Evolutionary conservation across 2,329 filamentous ascomycete genomes (phyloP).

Genomic region (Orbilia quercus): DNA sequence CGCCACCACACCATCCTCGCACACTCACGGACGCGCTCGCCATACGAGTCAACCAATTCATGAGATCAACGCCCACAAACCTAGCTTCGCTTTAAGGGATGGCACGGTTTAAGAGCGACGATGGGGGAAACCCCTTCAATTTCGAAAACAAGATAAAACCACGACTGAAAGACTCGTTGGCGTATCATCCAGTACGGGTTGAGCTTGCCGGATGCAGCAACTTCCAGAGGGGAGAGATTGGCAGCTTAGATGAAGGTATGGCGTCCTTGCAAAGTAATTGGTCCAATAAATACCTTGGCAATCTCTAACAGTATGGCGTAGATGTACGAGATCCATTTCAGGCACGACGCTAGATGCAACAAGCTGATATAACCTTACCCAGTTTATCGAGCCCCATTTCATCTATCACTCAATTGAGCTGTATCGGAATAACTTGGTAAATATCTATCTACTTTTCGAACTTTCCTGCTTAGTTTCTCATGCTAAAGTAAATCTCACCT

Average conservation of each 20-base stretch:
- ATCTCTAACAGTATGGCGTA: not conserved
- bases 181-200: slow-evolving; percentile 29
- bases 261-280: slow-evolving; percentile 6
- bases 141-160: slow-evolving; percentile 30
- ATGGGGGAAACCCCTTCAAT: slow-evolving; percentile 19
- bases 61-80: not conserved
- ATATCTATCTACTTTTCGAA: not conserved
- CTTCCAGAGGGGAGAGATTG: not conserved
- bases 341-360: not conserved
- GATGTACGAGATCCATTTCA: slow-evolving; percentile 7
- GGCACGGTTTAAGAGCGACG: slow-evolving; percentile 15
- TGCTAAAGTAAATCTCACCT: slow-evolving; percentile 1
- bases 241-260: slow-evolving; percentile 16
- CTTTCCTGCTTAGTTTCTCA: not conserved
- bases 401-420: slow-evolving; percentile 34
- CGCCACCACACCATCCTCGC: not conserved
- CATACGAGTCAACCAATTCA: slow-evolving; percentile 4
- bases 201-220: slow-evolving; percentile 28
- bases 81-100: slow-evolving; percentile 13
- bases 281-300: not conserved
- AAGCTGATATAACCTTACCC: slow-evolving; percentile 12
- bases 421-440: slow-evolving; percentile 48
- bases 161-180: slow-evolving; percentile 19
- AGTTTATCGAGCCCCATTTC: slow-evolving; percentile 10
- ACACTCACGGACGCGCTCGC: slow-evolving; percentile 6